Evolutionary conservation across 164 flowering plant species (phyloP).

Genomic region (Stephania yunnanensis): DNA sequence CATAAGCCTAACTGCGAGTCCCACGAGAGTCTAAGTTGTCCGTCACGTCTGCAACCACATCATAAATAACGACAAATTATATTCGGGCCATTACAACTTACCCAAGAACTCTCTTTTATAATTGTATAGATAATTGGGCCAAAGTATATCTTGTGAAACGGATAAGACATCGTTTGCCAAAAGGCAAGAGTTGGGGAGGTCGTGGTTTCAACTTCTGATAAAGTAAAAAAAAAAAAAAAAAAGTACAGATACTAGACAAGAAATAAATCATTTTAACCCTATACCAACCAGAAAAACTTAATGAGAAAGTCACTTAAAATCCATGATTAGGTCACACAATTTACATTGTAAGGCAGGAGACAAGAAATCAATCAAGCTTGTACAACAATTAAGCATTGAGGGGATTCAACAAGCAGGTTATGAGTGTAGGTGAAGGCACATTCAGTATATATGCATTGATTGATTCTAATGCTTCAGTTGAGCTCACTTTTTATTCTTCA

Average conservation of each 20-base stretch:
- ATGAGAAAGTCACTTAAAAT: not conserved
- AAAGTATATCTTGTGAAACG: too few relatives aligned
- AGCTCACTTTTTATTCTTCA: constrained; percentile 33
- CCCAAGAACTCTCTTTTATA: too few relatives aligned
- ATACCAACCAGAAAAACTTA: not conserved
- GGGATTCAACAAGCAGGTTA: not conserved
- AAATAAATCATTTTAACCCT: not conserved
- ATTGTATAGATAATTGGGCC: too few relatives aligned
- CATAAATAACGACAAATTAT: too few relatives aligned
- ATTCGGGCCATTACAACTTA: too few relatives aligned
- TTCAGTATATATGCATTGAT: not conserved
- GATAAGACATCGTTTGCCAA: too few relatives aligned
- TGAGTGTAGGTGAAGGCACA: not conserved
- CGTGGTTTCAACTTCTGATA: too few relatives aligned
- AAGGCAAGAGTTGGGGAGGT: too few relatives aligned
- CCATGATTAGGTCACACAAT: not conserved
- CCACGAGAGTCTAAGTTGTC: too few relatives aligned
- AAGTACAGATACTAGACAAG: not conserved
- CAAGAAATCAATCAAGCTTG: not conserved
- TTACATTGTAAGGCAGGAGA: not conserved
- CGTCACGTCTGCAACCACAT: too few relatives aligned
- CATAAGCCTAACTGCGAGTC: too few relatives aligned
- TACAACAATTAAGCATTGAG: not conserved
- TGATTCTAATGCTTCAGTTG: not conserved
- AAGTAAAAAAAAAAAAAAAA: too few relatives aligned